These are phyloP conservation scores for Eimeria mitis DNA, from an alignment of 169 alveolate genomes.

Conservation along the genomic window DNA sequence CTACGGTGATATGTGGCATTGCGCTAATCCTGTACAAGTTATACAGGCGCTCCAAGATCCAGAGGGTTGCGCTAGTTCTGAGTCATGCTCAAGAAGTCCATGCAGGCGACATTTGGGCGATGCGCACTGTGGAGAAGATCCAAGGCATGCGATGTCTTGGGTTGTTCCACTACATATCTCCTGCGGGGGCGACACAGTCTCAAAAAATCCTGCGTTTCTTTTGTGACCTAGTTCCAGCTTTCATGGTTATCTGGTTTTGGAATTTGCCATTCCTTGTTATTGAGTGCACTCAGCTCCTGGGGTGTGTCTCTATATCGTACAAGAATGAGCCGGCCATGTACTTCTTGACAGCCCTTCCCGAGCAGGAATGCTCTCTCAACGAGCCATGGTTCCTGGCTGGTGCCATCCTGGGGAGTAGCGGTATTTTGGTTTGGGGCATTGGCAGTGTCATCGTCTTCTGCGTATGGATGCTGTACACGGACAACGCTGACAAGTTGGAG, in stretches of 20 bases:
- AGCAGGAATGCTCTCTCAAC: constrained; percentile 54
- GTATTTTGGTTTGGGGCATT: constrained; percentile 73
- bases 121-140: constrained; percentile 67
- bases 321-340: constrained; percentile 44
- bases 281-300: constrained; percentile 77
- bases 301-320: constrained; percentile 78
- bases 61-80: constrained; percentile 69
- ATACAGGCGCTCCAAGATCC: constrained; percentile 35
- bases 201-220: constrained; percentile 48
- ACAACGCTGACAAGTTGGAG: constrained; percentile 64
- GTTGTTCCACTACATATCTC: constrained; percentile 70
- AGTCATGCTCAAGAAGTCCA: constrained; percentile 78
- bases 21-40: constrained; percentile 49
- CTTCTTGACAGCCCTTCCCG: constrained; percentile 76
- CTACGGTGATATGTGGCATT: constrained; percentile 61
- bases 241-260: constrained; percentile 81
- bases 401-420: constrained; percentile 42
- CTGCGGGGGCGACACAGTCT: constrained; percentile 20
- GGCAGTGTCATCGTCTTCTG: constrained; percentile 70
- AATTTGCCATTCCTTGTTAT: constrained; percentile 77
- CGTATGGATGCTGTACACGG: constrained; percentile 59
- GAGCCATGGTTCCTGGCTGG: constrained; percentile 79
- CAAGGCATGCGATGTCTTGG: constrained; percentile 72
- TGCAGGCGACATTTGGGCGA: constrained; percentile 75
- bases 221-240: constrained; percentile 81